Evolutionary conservation across 495 filamentous ascomycete species (phyloP).

Genomic region (Neurospora sp.): DNA sequence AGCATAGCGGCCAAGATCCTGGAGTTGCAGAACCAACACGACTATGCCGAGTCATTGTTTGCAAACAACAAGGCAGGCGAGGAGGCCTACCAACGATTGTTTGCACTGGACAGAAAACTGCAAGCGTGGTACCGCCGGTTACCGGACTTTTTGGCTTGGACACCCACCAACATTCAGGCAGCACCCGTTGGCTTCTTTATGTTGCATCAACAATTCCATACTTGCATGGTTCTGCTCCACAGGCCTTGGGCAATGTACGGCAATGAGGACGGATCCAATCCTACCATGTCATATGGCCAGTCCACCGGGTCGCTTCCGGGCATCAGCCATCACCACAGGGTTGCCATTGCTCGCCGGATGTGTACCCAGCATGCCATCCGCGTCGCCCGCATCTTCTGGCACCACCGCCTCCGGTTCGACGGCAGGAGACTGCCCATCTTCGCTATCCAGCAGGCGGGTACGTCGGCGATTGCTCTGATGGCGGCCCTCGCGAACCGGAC

Average conservation of each 20-base stretch:
- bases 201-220: constrained; percentile 44
- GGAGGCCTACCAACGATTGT: constrained; percentile 34
- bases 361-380: constrained; percentile 44
- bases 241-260: constrained; percentile 39
- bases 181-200: constrained; percentile 43
- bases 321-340: constrained; percentile 27
- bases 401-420: constrained; percentile 40
- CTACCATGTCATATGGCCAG: constrained; percentile 9
- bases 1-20: constrained; percentile 40
- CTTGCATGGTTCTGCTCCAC: constrained; percentile 39
- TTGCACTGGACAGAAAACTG: constrained; percentile 38
- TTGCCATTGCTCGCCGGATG: constrained; percentile 32
- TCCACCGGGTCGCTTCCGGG: not conserved
- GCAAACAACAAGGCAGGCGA: constrained; percentile 22
- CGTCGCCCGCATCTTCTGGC: constrained; percentile 41
- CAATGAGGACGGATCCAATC: not conserved
- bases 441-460: constrained; percentile 41
- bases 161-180: constrained; percentile 34
- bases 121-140: constrained; percentile 41
- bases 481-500: constrained; percentile 33
- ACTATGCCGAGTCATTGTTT: constrained; percentile 3
- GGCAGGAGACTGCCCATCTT: constrained; percentile 32
- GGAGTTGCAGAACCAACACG: constrained; percentile 23
- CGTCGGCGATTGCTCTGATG: constrained; percentile 41
- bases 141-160: constrained; percentile 37